A percentile compares a stretch with the other conserved stretches of the same genome.
Evolutionary conservation across 169 alveolate species (phyloP).

Genomic region (Plasmodium berghei): DNA sequence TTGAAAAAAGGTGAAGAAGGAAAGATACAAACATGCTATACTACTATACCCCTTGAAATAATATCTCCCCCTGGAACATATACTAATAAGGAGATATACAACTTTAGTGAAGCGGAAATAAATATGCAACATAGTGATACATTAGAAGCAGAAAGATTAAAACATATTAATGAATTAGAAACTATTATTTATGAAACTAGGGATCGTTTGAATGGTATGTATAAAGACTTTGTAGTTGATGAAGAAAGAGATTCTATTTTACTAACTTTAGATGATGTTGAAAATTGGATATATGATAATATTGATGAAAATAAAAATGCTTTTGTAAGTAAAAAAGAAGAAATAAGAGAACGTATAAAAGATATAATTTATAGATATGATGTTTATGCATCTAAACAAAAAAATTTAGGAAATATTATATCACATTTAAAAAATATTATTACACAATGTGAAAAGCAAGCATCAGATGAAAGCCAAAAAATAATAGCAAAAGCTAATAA

Average conservation of each 20-base stretch:
- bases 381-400: constrained; percentile 76
- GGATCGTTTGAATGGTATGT: constrained; percentile 79
- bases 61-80: constrained; percentile 73
- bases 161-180: constrained; percentile 82
- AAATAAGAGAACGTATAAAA: constrained; percentile 71
- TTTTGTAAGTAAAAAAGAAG: constrained; percentile 66
- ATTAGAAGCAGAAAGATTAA: constrained; percentile 79
- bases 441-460: constrained; percentile 77
- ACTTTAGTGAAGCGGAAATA: constrained; percentile 76
- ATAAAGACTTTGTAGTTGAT: constrained; percentile 80
- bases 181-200: constrained; percentile 82
- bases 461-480: constrained; percentile 79
- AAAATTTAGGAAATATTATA: constrained; percentile 76
- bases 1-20: constrained; percentile 79
- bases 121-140: constrained; percentile 78
- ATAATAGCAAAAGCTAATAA: constrained; percentile 51
- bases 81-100: constrained; percentile 73
- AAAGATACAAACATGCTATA: constrained; percentile 72
- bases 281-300: constrained; percentile 84
- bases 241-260: constrained; percentile 75
- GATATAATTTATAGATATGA: constrained; percentile 76
- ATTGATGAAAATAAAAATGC: constrained; percentile 79
- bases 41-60: constrained; percentile 75
- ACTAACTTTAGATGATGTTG: constrained; percentile 77
- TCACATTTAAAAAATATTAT: constrained; percentile 67